Evolutionary conservation across 805 yeast species (phyloP), one percentile per base, ranked within the genome.

Genomic region (Yamadazyma scolyti): DNA sequence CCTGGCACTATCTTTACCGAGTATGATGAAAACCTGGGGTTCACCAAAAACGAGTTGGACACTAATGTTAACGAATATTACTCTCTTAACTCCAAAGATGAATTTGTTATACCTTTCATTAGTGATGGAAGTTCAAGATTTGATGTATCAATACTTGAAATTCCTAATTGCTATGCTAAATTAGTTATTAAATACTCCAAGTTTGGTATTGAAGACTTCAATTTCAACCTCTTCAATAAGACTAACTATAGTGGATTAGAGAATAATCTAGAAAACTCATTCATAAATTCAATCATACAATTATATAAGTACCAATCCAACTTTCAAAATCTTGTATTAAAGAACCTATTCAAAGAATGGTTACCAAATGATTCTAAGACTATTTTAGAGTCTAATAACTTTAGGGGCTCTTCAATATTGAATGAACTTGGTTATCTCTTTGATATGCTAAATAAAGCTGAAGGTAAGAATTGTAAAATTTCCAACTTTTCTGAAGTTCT

Each of bases 141-240:
- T 24, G 37, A 41, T 26, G 37, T 26, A 7, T 25, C 25, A n/a
- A 29, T 22, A 10, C 20, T 41, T 9, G 44, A 34, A 62, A 71
- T 46, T 50, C 96, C 96, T 1, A 79, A 80, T 31, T 83, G 89
- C 20, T 90, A 82, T 59, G 65, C 78, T 23, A 76, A 79, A 44
- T 64, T 86, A 27, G 83, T 81, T 37, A 84, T 90, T 32, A 73
- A 81, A 24, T 90, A 89, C 55, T 83, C 94, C 34, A 80, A 76
- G 46, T 90, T 87, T 56, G 98, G 98, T 16, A 88, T 93, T 18
- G 87, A 82, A 44, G 96, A 88, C 54, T 93, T 93, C 58, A 96
- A 90, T 59, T 90, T 93, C 52, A 79, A 75, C 32, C 82, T 79
- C 46, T 90, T 82, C 63, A 90, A 90, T 51, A 67, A 68, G 23